Base-by-base conservation (phyloP, 2,329 filamentous ascomycete genomes). In the Camillea tinctor region DNA sequence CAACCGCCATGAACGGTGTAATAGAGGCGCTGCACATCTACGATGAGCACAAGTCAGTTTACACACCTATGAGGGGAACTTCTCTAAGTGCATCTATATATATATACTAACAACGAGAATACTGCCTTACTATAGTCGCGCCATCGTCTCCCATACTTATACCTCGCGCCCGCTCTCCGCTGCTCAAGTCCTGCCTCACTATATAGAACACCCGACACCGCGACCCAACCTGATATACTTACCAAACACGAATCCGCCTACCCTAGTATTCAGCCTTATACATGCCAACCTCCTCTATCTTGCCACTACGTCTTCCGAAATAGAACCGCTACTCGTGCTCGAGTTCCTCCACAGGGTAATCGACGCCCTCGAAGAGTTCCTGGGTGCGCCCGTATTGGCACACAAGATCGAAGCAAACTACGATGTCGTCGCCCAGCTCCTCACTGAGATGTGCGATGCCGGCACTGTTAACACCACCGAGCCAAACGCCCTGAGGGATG, bases 21-120 rank as follows among this genome's bases (percentile, higher is more conserved):
- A 91, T 99, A 73, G 94, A 98, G 82, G 95, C 94, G 74, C 83
- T 99, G 72, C 94, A 98, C 81, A 93, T 99, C 75, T 97, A 91
- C 77, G 93, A 98, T 85, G 93, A 97, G 81, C 88, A 93, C 79
- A 92, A 93, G 93, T 96, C 80, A 72, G 84, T 71, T 15, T n/a
- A n/a, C 1, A n/a, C 13, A n/a, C 11, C 36, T n/a, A 7, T 7
- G 3, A 53, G 53, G n/a, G n/a, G n/a, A n/a, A n/a, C n/a, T 17
- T n/a, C 24, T 44, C 17, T 7, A n/a, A 15, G 2, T n/a, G n/a
- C n/a, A n/a, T n/a, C n/a, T n/a, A n/a, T n/a, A n/a, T 15, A 44
- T n/a, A 2, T 17, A n/a, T n/a, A 11, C 36, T 44, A 44, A 44
- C 11, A 30, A 4, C 15, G 13, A 2, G 15, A 44, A 2, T 64